Evolutionary conservation across 345 rosid species (phyloP), one percentile per base, ranked within the genome.

Genomic region (Arabidopsis suecica): DNA sequence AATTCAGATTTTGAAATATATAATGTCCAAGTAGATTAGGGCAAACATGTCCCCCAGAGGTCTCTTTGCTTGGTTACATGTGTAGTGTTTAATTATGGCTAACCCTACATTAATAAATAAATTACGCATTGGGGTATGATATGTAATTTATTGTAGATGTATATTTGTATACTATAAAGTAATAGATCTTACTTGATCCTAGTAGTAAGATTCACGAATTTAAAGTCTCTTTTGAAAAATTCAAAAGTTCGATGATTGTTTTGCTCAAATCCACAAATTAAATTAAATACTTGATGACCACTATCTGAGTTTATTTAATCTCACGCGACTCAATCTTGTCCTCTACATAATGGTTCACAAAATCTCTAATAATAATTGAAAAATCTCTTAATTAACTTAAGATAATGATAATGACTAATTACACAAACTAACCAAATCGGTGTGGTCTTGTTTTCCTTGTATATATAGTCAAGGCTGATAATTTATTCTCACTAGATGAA

Each of bases 121-220:
- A 53, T 69, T 22, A 75, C 1, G 63, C 50, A 54, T 76, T 62
- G 70, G 80, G 75, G 54, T 69, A 61, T 36, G 79, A 61, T 68
- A 28, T 38, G 1, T 42, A 13, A 50, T 14, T 37, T 59, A 60
- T 32, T 37, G 10, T 51, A 49, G 38, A 57, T 74, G 14, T 30
- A 14, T 22, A 47, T 32, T 9, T 16, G 37, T 40, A 56, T 37
- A 61, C 22, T 20, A 20, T 1, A 20, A 20, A 71, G 74, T 68
- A 25, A 34, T 3, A 53, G 69, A 77, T 77, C 40, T 70, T 64
- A 72, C 61, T 70, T 70, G 72, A 77, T 77, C 72, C 76, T 70
- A 63, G 47, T 47, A 77, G 68, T 71, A 45, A 70, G 66, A 56
- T 59, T 77, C 60, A 77, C 71, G 71, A 62, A 70, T 55, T 62